A percentile compares a stretch with the other conserved stretches of the same genome.
Conservation (phyloP, 1,284 basidiomycete species). For the Stygiomarasmius scandens region DNA sequence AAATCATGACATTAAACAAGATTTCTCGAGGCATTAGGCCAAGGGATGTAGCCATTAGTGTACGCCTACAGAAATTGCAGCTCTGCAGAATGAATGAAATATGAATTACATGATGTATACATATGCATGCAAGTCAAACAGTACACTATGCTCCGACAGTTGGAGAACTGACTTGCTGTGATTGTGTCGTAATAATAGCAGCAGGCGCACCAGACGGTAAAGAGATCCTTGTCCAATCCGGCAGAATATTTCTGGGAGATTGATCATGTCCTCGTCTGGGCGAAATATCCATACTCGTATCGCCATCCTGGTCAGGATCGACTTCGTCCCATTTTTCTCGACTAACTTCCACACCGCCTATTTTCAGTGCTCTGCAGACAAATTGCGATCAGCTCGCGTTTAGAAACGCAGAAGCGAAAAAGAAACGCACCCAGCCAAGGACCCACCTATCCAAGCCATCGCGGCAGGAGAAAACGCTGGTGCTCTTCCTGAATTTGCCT, state of each 20-base stretch:
- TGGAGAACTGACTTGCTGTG: not conserved
- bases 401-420: conserved; percentile 1
- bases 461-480: conserved; percentile 83
- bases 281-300: conserved; percentile 45
- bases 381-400: conserved; percentile 11
- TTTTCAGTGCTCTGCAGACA: conserved; percentile 65
- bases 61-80: not conserved
- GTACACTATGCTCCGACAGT: conserved; percentile 1
- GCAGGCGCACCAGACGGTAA: conserved; percentile 64
- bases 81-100: not conserved
- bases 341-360: conserved; percentile 77
- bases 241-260: conserved; percentile 51
- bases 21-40: not conserved
- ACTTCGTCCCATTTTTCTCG: conserved; percentile 86
- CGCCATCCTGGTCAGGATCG: conserved; percentile 43
- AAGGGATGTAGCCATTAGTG: not conserved
- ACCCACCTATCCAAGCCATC: conserved; percentile 92
- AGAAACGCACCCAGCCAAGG: conserved; percentile 78
- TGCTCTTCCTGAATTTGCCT: conserved; percentile 72
- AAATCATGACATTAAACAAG: not conserved
- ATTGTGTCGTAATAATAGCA: conserved; percentile 27
- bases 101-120: not conserved
- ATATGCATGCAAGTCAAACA: conserved; percentile 13
- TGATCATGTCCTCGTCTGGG: conserved; percentile 25
- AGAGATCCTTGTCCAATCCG: conserved; percentile 78